These are phyloP conservation scores for Cytospora leucostoma DNA, from an alignment of 2,329 filamentous ascomycete species.

Conservation along the genomic window DNA sequence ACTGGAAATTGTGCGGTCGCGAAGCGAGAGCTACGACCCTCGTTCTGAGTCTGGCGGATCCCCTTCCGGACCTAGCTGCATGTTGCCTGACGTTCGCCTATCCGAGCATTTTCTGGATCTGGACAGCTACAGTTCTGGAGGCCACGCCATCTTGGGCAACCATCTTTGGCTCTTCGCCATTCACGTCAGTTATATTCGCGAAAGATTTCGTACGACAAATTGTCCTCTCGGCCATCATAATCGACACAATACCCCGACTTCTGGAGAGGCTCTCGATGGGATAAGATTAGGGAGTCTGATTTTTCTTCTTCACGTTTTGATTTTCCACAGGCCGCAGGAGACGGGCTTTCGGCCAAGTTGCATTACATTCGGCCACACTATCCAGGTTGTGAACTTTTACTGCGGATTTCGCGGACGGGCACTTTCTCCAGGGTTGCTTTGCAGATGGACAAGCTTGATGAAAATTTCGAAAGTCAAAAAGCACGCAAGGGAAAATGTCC, in stretches of 20 bases:
- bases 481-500: constrained; percentile 12
- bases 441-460: neutral
- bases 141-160: neutral
- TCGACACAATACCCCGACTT: constrained; percentile 1
- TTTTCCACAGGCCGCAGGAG: neutral
- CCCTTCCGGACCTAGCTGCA: neutral
- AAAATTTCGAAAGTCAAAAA: neutral
- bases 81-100: neutral
- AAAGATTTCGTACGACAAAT: constrained; percentile 13
- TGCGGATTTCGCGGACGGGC: neutral
- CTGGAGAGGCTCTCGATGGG: neutral
- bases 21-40: neutral
- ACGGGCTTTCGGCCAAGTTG: constrained; percentile 9
- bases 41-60: neutral
- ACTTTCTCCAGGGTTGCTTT: neutral
- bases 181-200: constrained; percentile 13
- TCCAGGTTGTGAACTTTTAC: neutral
- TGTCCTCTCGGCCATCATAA: constrained; percentile 1
- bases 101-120: constrained; percentile 1
- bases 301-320: neutral
- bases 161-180: constrained; percentile 12
- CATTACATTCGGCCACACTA: constrained; percentile 9
- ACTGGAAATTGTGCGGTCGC: neutral
- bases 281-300: neutral
- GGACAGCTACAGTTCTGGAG: neutral